Conservation (phyloP, 2,329 filamentous ascomycete species). For the Xylaria sp. region DNA sequence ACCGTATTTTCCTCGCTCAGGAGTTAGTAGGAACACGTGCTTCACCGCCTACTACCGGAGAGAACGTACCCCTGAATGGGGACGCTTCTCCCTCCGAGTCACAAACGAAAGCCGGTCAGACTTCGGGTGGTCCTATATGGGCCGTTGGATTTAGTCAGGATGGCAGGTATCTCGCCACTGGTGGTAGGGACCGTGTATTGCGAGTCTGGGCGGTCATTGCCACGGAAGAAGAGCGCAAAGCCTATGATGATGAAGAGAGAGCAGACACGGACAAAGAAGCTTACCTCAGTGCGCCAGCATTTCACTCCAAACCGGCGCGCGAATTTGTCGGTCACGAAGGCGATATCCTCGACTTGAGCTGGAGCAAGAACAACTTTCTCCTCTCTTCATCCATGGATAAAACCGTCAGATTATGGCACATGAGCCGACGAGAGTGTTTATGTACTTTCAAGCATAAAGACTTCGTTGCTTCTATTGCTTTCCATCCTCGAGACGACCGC, state of each 20-base stretch:
- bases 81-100: conserved; percentile 27
- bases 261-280: conserved; percentile 45
- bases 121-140: conserved; percentile 71
- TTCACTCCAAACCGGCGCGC: conserved; percentile 68
- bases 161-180: conserved; percentile 85
- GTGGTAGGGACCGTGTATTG: conserved; percentile 79
- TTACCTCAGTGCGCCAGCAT: conserved; percentile 82
- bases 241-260: conserved; percentile 65
- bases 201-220: conserved; percentile 86
- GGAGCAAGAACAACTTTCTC: conserved; percentile 99
- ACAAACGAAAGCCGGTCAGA: conserved; percentile 34
- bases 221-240: conserved; percentile 69
- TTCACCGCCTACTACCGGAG: conserved; percentile 29
- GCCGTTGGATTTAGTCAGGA: conserved; percentile 88
- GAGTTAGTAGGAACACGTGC: conserved; percentile 65
- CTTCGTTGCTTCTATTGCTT: conserved; percentile 89
- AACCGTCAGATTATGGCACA: conserved; percentile 90
- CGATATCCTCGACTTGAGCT: conserved; percentile 85
- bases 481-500: conserved; percentile 89
- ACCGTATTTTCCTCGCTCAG: conserved; percentile 85
- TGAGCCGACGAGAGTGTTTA: conserved; percentile 76
- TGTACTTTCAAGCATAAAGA: conserved; percentile 94
- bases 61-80: conserved; percentile 21
- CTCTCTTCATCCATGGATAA: conserved; percentile 98
- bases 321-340: conserved; percentile 80